These are phyloP conservation scores for Fusarium agapanthi DNA, from an alignment of 2,329 filamentous ascomycete species.

Conservation along the genomic window DNA sequence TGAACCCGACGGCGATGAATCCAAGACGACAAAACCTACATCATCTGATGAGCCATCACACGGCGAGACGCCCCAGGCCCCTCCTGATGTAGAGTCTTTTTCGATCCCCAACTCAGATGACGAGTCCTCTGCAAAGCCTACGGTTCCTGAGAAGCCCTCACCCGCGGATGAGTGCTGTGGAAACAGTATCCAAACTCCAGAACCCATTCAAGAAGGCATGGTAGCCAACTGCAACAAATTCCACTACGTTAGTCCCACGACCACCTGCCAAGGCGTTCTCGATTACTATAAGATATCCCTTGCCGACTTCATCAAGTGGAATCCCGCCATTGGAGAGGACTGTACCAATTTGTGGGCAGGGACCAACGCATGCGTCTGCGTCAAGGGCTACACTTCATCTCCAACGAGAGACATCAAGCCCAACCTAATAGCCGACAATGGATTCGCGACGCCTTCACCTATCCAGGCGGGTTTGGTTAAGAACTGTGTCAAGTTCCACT, in stretches of 20 bases:
- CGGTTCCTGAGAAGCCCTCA: background rate
- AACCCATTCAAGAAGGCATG: conserved; percentile 2
- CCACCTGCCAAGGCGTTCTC: background rate
- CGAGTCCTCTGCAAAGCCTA: background rate
- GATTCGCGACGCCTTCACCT: background rate
- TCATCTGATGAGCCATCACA: background rate
- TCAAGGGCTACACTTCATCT: background rate
- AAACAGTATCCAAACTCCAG: background rate
- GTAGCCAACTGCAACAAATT: conserved; percentile 4
- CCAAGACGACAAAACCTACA: background rate
- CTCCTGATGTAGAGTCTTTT: too few species aligned
- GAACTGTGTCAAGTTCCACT: conserved; percentile 15
- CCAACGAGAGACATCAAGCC: background rate
- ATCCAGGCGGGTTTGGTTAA: background rate
- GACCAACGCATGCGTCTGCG: background rate
- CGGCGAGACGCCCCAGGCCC: accelerated
- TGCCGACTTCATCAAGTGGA: background rate
- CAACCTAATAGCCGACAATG: background rate
- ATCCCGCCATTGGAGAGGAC: background rate
- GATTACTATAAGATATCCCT: background rate
- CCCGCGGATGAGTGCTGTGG: background rate
- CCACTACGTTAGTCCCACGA: background rate
- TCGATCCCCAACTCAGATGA: background rate
- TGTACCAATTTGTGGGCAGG: background rate
- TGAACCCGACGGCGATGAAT: too few species aligned